phyloP scores from a whole-genome alignment of 305 asterid species.

The Fraxinus dipetala region DNA sequence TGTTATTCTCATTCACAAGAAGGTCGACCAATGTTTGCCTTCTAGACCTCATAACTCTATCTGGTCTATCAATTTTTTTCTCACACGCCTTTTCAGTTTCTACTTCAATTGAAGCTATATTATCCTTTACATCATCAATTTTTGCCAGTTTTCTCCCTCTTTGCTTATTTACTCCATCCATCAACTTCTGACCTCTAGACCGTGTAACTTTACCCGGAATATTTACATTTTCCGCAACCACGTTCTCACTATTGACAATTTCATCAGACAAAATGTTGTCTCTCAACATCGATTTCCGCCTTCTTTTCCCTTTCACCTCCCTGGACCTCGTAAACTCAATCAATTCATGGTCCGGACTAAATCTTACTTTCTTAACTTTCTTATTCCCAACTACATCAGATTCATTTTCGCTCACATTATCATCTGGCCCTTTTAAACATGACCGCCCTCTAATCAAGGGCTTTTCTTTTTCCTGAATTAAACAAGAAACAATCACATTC shows the following conservation, averaged over 20 bases:
- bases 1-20: slow-evolving; percentile 24
- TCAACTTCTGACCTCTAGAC: slow-evolving; percentile 23
- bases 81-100: slow-evolving; percentile 11
- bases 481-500: slow-evolving; percentile 3
- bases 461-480: slow-evolving; percentile 39
- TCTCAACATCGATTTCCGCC: slow-evolving; percentile 25
- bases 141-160: slow-evolving; percentile 21
- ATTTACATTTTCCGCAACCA: slow-evolving; percentile 13
- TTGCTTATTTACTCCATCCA: slow-evolving; percentile 23
- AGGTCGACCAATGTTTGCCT: slow-evolving; percentile 29
- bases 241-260: slow-evolving; percentile 17
- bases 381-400: slow-evolving; percentile 27
- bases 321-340: slow-evolving; percentile 51
- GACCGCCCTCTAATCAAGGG: slow-evolving; percentile 29
- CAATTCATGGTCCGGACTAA: slow-evolving; percentile 64
- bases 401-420: slow-evolving; percentile 32
- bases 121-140: not conserved
- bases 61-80: slow-evolving; percentile 26
- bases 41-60: slow-evolving; percentile 41
- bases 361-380: slow-evolving; percentile 61
- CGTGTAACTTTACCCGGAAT: slow-evolving; percentile 10
- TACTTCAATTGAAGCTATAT: not conserved
- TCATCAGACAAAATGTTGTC: slow-evolving; percentile 24
- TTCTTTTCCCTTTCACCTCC: slow-evolving; percentile 27
- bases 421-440: slow-evolving; percentile 28